These are phyloP conservation scores for Juglanconis oblonga DNA, from an alignment of 2,329 filamentous ascomycete genomes.

Conservation along the genomic window DNA sequence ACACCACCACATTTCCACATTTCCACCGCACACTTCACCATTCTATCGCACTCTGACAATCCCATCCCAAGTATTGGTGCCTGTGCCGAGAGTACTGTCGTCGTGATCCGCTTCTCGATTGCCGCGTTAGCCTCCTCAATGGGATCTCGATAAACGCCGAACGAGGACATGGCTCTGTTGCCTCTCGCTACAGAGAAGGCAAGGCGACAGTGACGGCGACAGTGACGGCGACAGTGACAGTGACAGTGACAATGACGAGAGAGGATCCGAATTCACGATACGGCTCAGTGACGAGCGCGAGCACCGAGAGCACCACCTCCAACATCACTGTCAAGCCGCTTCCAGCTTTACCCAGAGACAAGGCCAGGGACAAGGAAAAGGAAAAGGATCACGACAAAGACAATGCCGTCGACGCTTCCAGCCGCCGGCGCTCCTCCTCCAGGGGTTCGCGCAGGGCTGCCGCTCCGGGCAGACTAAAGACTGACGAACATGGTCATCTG, in stretches of 20 bases:
- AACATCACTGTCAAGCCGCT: conserved; percentile 59
- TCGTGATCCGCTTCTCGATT: not conserved
- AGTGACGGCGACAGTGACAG: no score
- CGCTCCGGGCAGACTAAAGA: conserved; percentile 50
- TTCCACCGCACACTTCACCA: not conserved
- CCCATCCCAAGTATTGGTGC: not conserved
- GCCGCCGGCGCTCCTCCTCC: conserved; percentile 29
- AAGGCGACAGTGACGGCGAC: no score
- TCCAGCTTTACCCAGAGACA: conserved; percentile 29
- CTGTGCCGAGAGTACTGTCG: not conserved
- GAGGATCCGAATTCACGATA: conserved; percentile 63
- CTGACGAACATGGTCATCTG: conserved; percentile 47
- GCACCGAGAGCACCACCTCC: conserved; percentile 65
- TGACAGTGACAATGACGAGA: conserved; percentile 58
- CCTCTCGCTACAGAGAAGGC: conserved; percentile 16
- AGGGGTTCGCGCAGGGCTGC: conserved; percentile 32
- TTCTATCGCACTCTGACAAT: no score
- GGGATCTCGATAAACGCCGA: conserved; percentile 14
- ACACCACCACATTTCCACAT: not conserved
- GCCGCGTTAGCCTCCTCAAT: conserved; percentile 11
- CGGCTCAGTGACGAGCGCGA: conserved; percentile 64
- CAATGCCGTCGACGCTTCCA: conserved; percentile 26
- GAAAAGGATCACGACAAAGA: conserved; percentile 12
- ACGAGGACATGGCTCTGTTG: conserved; percentile 19
- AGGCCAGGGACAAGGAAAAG: conserved; percentile 9